Conservation (phyloP, 495 filamentous ascomycete genomes). For the Hyaloscypha variabilis region DNA sequence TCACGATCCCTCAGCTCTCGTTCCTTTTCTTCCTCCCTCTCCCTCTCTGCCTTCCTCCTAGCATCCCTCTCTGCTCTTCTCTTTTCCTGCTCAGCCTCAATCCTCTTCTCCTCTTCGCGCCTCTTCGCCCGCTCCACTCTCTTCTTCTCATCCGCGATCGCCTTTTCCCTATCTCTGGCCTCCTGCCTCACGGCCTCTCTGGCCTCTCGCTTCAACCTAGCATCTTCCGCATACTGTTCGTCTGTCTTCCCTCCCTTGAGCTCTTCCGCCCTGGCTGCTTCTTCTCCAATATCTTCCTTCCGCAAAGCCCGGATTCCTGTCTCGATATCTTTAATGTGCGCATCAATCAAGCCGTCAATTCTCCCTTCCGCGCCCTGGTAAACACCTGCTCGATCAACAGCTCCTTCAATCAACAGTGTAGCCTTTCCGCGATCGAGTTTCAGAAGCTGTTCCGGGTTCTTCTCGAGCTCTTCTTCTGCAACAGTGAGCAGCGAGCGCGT, state of each 20-base stretch:
- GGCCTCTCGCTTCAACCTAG: constrained; percentile 62
- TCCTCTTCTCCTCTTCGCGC: constrained; percentile 49
- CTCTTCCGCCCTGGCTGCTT: constrained; percentile 68
- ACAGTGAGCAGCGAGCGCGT: constrained; percentile 68
- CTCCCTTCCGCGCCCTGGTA: constrained; percentile 73
- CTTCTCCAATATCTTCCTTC: constrained; percentile 73
- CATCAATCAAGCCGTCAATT: constrained; percentile 68
- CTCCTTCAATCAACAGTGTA: constrained; percentile 82
- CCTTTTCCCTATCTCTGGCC: constrained; percentile 61
- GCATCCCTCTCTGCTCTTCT: constrained; percentile 50
- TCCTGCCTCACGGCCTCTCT: constrained; percentile 58
- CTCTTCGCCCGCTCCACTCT: constrained; percentile 66
- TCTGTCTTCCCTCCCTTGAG: constrained; percentile 76
- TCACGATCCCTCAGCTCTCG: constrained; percentile 37
- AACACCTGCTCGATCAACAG: constrained; percentile 77
- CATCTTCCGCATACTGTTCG: constrained; percentile 75
- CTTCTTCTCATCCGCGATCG: constrained; percentile 68
- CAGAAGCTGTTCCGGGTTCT: constrained; percentile 70
- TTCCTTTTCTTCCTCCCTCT: constrained; percentile 33
- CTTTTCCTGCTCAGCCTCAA: constrained; percentile 51
- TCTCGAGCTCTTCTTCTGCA: constrained; percentile 80
- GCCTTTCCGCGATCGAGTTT: constrained; percentile 80
- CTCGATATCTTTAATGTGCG: constrained; percentile 64
- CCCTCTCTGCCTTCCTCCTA: constrained; percentile 28
- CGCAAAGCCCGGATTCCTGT: constrained; percentile 69